Evolutionary conservation across 192 early-diverging fungal genomes (phyloP).

Genomic region (Entrophospora sp.): DNA sequence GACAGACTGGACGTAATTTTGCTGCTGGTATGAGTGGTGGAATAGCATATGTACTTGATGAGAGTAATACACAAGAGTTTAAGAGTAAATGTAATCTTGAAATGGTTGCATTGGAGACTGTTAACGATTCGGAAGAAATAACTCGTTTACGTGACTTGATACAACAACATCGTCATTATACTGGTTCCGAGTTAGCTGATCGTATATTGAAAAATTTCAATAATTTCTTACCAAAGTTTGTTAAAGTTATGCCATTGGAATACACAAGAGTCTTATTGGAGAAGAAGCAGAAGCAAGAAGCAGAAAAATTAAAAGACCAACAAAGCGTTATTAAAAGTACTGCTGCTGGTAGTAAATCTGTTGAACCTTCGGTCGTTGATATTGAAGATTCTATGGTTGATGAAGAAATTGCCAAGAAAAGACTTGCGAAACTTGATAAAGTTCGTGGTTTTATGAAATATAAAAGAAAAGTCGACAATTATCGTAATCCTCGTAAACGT

Average conservation of each 20-base stretch:
- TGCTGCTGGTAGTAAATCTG: constrained; percentile 27
- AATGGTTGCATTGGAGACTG: constrained; percentile 80
- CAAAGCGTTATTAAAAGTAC: constrained; percentile 22
- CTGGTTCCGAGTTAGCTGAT: constrained; percentile 72
- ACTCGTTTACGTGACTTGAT: constrained; percentile 66
- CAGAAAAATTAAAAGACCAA: constrained; percentile 29
- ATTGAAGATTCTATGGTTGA: constrained; percentile 86
- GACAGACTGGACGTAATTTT: constrained; percentile 89
- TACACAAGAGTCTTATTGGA: constrained; percentile 79
- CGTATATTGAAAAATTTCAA: constrained; percentile 62
- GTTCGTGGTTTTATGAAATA: constrained; percentile 93
- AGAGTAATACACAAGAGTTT: constrained; percentile 54
- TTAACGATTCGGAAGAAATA: constrained; percentile 69
- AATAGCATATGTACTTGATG: constrained; percentile 87
- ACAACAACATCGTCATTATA: constrained; percentile 71
- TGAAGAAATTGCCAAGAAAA: constrained; percentile 60
- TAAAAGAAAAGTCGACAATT: constrained; percentile 75
- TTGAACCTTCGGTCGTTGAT: constrained; percentile 68
- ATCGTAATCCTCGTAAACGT: constrained; percentile 78
- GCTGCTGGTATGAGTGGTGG: constrained; percentile 99
- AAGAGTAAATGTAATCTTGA: constrained; percentile 74
- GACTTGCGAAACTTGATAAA: constrained; percentile 78
- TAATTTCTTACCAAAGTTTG: constrained; percentile 64
- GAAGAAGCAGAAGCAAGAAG: constrained; percentile 41
- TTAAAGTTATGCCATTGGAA: constrained; percentile 92